Conservation (phyloP, 306 rosid species). For the Rosa persica region DNA sequence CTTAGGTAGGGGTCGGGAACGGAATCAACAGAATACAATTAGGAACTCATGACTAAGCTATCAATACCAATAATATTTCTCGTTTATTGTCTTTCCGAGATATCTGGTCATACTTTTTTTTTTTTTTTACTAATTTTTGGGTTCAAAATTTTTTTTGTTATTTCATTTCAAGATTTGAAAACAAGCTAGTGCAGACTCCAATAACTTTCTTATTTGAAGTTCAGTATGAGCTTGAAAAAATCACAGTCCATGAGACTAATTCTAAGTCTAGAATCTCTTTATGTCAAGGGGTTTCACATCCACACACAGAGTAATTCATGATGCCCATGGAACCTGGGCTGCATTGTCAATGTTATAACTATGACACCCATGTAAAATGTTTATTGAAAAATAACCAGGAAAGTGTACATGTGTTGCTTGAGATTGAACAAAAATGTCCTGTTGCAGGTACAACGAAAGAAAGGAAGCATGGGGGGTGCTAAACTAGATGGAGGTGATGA, state of each 20-base stretch:
- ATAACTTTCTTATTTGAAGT: not conserved
- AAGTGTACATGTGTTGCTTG: slow-evolving; percentile 9
- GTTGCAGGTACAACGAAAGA: slow-evolving; percentile 67
- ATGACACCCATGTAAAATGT: not conserved
- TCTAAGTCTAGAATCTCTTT: not conserved
- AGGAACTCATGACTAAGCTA: too few relatives aligned
- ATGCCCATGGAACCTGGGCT: not conserved
- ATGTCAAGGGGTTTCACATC: not conserved
- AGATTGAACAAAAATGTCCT: slow-evolving; percentile 26
- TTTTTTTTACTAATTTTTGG: not conserved
- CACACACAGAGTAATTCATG: not conserved
- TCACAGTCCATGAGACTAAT: not conserved
- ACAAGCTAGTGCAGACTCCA: not conserved
- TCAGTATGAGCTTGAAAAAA: not conserved
- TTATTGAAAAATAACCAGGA: not conserved
- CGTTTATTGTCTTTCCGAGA: too few relatives aligned
- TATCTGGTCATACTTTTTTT: not conserved
- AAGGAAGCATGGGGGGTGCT: slow-evolving; percentile 49
- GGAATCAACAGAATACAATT: too few relatives aligned
- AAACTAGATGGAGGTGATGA: slow-evolving; percentile 66
- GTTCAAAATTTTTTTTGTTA: too few relatives aligned
- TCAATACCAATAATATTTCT: too few relatives aligned
- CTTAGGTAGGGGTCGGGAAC: too few relatives aligned
- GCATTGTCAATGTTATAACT: not conserved
- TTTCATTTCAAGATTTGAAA: not conserved